Evolutionary conservation across 345 rosid genomes (phyloP).

Genomic region (Hypericum androsaemum): DNA sequence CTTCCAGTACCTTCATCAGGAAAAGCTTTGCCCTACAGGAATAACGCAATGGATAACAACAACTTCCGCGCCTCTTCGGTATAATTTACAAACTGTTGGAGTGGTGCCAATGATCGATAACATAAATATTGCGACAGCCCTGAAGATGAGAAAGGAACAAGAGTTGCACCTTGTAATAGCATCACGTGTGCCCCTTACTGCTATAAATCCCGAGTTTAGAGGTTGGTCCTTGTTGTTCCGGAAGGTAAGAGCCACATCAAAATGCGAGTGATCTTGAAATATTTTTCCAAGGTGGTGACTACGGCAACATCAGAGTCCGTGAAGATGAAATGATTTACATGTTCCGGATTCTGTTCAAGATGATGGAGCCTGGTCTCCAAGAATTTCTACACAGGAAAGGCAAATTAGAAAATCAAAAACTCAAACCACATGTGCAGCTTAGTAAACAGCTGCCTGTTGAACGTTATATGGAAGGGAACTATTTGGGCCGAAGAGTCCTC

Average conservation of each 20-base stretch:
- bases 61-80: neutral
- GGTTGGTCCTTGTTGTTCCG: slow-evolving; percentile 94
- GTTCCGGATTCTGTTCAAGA: slow-evolving; percentile 26
- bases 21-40: slow-evolving; percentile 59
- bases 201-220: slow-evolving; percentile 85
- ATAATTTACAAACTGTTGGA: neutral
- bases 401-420: slow-evolving; percentile 6
- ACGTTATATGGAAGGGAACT: too few species aligned
- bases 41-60: neutral
- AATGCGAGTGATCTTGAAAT: slow-evolving; percentile 46
- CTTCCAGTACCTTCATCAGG: slow-evolving; percentile 51
- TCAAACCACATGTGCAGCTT: neutral
- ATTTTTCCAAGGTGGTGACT: slow-evolving; percentile 53
- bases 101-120: too few species aligned
- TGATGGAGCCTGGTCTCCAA: slow-evolving; percentile 50
- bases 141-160: slow-evolving; percentile 1
- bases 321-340: slow-evolving; percentile 54
- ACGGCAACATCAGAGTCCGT: slow-evolving; percentile 85
- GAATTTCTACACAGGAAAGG: slow-evolving; percentile 39
- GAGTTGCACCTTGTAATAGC: slow-evolving; percentile 51
- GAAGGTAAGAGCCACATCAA: slow-evolving; percentile 82
- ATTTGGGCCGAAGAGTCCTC: too few species aligned
- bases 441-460: too few species aligned
- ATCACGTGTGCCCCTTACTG: slow-evolving; percentile 79
- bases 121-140: too few species aligned